phyloP scores from a whole-genome alignment of 2,329 filamentous ascomycete genomes.

The Passalora sequoiae region DNA sequence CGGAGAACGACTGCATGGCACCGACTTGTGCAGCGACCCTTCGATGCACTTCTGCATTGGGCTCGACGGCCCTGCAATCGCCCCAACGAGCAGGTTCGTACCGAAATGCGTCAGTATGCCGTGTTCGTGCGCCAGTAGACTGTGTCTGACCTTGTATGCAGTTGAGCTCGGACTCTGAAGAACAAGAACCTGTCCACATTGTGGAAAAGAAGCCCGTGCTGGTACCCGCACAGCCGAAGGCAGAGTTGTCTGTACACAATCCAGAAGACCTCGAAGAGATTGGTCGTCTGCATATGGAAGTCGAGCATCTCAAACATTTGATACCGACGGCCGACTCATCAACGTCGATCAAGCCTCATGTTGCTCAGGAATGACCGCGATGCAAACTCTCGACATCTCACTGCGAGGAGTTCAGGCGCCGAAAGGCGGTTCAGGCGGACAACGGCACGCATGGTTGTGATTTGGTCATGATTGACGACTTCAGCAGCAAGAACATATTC shows the following conservation, averaged over 20 bases:
- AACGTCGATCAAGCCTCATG: no score
- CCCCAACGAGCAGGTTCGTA: background rate
- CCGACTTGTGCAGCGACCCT: slow-evolving; percentile 4
- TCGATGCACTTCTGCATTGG: slow-evolving; percentile 5
- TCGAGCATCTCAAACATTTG: slow-evolving; percentile 1
- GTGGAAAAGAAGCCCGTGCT: background rate
- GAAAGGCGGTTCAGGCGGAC: no score
- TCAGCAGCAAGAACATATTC: no score
- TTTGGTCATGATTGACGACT: no score
- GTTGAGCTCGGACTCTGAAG: slow-evolving; percentile 5
- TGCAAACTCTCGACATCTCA: no score
- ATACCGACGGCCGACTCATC: no score
- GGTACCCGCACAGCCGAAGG: background rate
- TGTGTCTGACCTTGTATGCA: background rate
- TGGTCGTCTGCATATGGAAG: background rate
- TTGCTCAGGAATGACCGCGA: no score
- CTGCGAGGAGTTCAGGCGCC: no score
- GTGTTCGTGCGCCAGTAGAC: background rate
- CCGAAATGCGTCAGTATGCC: slow-evolving; percentile 1
- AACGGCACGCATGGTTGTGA: no score
- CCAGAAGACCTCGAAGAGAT: slow-evolving; percentile 4
- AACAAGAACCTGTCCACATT: background rate
- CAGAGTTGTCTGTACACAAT: slow-evolving; percentile 1
- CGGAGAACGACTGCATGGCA: slow-evolving; percentile 1
- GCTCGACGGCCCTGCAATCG: slow-evolving; percentile 5